Evolutionary conservation across 129 eudicot genomes (phyloP), one percentile per base, ranked within the genome.

Genomic region (Helianthus annuus): DNA sequence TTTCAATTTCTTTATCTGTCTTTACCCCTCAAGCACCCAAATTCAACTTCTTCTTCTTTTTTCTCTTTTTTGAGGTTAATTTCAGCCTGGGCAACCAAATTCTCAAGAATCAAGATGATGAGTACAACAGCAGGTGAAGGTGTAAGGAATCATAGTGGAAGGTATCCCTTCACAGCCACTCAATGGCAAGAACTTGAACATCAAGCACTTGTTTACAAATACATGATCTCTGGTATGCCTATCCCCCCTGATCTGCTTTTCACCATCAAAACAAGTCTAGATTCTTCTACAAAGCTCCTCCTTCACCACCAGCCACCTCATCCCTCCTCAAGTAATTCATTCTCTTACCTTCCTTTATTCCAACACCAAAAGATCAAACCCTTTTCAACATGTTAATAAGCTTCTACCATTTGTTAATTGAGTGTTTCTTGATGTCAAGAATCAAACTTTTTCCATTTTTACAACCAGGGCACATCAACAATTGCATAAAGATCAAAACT

Each of bases 181-280:
- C 98, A 92, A 66, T 89, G 96, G 96, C 95, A 89, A 82, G 98
- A 92, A 53, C 90, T 92, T 39, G 98, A 92, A 68, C 91, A 89
- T 67, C 98, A 92, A 83, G 96, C 96, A 51, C 91, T 89, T 29
- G 85, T 92, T 2, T 92, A 79, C 87, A 92, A 92, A 70, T 92
- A 89, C 86, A 89, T 92, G 95, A 84, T 84, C 8, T 85, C 96
- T 76, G 98, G 98, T 1, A 81, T 85, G 74, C 96, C 96, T 7
- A 80, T 92, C 5, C 96, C 98, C 32, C 90, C 95, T 63, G 96
- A 92, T 76, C 96, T 92, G 69, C 95, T 92, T 78, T 87, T 82
- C 81, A 76, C 96, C 69, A 84, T 90, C 84, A 87, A 90, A 57
- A 79, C 76, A 61, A 87, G 96, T 79, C 57, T 89, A 49, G 97